Percentiles rank a stretch among this genome's conserved stretches.
Evolutionary conservation across 169 alveolate genomes (phyloP).

Genomic region (Plasmodium gonderi): DNA sequence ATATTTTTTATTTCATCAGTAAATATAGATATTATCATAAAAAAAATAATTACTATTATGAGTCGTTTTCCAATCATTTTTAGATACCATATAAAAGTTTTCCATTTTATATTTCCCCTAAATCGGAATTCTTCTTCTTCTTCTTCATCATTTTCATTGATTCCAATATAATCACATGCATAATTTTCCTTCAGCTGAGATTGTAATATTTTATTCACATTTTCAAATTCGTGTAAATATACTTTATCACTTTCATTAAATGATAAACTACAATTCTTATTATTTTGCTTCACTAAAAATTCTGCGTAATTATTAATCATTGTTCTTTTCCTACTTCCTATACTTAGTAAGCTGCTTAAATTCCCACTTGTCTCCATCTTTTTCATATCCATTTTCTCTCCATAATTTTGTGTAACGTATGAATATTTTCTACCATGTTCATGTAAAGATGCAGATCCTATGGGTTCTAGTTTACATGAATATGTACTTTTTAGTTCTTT

Average conservation of each 20-base stretch:
- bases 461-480: not conserved
- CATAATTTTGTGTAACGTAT: conserved; percentile 5
- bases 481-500: conserved; percentile 26
- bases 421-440: not conserved
- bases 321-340: not conserved
- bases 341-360: not conserved
- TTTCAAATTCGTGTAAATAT: conserved; percentile 34
- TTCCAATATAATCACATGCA: not conserved
- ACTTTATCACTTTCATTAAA: not conserved
- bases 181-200: conserved; percentile 17
- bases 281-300: not conserved
- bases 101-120: conserved; percentile 45
- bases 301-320: conserved; percentile 9
- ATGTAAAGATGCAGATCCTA: not conserved
- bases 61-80: conserved; percentile 16
- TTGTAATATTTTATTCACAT: not conserved
- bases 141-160: not conserved
- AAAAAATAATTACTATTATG: conserved; percentile 6
- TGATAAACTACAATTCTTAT: not conserved
- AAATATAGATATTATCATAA: conserved; percentile 37
- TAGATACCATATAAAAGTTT: conserved; percentile 63
- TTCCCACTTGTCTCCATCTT: not conserved
- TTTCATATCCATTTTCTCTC: not conserved
- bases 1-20: conserved; percentile 63
- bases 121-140: conserved; percentile 7